These are phyloP conservation scores for Xylaria sp. DNA, from an alignment of 495 filamentous ascomycete genomes.

Conservation along the genomic window DNA sequence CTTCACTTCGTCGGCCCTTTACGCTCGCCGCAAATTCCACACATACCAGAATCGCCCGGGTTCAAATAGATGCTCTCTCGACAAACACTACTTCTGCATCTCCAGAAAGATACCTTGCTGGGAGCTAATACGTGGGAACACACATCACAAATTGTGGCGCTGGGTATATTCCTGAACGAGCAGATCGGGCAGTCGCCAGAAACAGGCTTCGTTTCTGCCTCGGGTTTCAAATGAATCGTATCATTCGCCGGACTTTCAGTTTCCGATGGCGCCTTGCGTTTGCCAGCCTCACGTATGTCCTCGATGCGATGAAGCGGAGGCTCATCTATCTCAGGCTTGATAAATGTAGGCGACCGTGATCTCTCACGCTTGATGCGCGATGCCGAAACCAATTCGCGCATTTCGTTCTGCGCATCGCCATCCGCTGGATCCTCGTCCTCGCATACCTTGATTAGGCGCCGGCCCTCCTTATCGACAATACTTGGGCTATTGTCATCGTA, in stretches of 20 bases:
- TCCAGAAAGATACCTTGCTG: constrained; percentile 61
- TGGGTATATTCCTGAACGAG: constrained; percentile 62
- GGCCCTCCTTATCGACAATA: constrained; percentile 66
- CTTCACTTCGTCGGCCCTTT: constrained; percentile 29
- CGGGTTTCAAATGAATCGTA: neutral
- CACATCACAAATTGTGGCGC: constrained; percentile 62
- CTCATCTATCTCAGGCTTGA: constrained; percentile 25
- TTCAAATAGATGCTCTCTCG: constrained; percentile 64
- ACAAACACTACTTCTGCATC: constrained; percentile 62
- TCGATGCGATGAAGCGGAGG: constrained; percentile 27
- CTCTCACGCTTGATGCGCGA: constrained; percentile 38
- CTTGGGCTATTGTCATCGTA: constrained; percentile 63
- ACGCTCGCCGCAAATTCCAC: constrained; percentile 68
- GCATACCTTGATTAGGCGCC: constrained; percentile 71
- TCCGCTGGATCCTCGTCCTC: constrained; percentile 70
- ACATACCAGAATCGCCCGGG: constrained; percentile 67
- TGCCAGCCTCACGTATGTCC: constrained; percentile 6
- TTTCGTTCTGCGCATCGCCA: constrained; percentile 65
- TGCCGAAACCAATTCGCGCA: constrained; percentile 60
- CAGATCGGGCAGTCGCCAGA: constrained; percentile 63
- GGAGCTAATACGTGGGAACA: constrained; percentile 71
- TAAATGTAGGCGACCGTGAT: constrained; percentile 7
- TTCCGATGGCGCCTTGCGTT: neutral
- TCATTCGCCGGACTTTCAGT: neutral
- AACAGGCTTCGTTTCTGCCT: constrained; percentile 4